Conservation (phyloP, 208 protist genomes). For the Wallacemonas sp. region DNA sequence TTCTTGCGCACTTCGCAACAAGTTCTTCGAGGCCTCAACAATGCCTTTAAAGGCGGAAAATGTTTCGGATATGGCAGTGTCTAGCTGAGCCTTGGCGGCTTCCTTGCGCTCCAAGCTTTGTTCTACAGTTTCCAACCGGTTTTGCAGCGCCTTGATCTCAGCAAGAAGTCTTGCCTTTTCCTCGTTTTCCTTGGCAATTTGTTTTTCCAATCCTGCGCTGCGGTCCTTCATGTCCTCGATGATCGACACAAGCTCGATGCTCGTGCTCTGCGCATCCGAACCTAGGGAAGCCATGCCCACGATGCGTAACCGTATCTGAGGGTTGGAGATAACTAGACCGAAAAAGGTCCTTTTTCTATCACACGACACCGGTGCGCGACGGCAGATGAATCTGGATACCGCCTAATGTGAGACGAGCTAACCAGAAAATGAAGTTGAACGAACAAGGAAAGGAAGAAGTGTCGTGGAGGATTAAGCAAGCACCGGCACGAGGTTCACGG, state of each 20-base stretch:
- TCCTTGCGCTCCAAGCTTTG: conserved; percentile 58
- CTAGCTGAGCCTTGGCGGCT: conserved; percentile 52
- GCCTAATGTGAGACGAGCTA: too few relatives aligned
- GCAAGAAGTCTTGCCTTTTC: conserved; percentile 44
- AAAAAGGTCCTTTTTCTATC: too few relatives aligned
- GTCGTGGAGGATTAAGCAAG: too few relatives aligned
- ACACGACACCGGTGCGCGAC: too few relatives aligned
- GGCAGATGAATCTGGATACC: too few relatives aligned
- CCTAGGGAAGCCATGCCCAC: conserved; percentile 78
- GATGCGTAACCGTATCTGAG: too few relatives aligned
- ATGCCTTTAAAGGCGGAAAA: conserved; percentile 84
- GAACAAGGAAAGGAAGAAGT: too few relatives aligned
- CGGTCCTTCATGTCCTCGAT: conserved; percentile 91
- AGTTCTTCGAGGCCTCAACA: conserved; percentile 78
- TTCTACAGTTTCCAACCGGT: conserved; percentile 39
- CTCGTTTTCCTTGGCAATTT: conserved; percentile 77
- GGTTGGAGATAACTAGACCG: too few relatives aligned
- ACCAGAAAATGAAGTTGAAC: too few relatives aligned
- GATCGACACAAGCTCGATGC: conserved; percentile 81
- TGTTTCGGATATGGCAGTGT: conserved; percentile 80
- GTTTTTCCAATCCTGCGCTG: conserved; percentile 51
- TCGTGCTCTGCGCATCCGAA: conserved; percentile 80
- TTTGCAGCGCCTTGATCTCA: conserved; percentile 57
- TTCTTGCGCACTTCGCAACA: conserved; percentile 69
- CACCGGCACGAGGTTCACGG: too few relatives aligned